phyloP scores from a whole-genome alignment of 805 yeast species.

The Lipomyces yamanashiensis region DNA sequence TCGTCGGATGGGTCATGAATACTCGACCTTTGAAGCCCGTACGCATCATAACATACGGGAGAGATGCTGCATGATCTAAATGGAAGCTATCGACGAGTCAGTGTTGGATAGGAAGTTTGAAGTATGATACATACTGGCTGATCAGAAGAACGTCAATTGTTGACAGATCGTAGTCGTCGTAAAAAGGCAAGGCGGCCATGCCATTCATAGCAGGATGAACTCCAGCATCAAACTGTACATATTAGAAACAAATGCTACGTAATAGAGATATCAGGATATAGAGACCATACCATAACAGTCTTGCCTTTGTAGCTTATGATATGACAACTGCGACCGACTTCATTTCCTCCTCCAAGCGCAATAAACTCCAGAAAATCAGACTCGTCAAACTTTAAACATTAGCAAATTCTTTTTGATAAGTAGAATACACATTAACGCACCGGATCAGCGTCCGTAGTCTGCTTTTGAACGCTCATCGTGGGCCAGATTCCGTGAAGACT shows the following conservation, averaged over 20 bases:
- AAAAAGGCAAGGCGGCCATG: conserved; percentile 87
- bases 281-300: conserved; percentile 71
- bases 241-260: not conserved
- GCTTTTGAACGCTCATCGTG: conserved; percentile 1
- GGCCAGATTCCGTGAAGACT: not conserved
- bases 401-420: not conserved
- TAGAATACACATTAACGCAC: conserved; percentile 1
- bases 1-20: conserved; percentile 98
- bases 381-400: conserved; percentile 37
- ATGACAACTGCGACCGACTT: conserved; percentile 96
- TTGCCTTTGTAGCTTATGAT: conserved; percentile 90
- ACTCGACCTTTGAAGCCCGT: conserved; percentile 94
- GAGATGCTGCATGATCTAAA: conserved; percentile 95
- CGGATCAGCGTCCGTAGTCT: conserved; percentile 15
- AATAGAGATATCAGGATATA: not conserved
- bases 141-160: conserved; percentile 84
- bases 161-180: conserved; percentile 90
- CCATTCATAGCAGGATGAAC: conserved; percentile 96
- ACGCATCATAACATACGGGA: conserved; percentile 97
- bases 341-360: conserved; percentile 97
- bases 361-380: conserved; percentile 64
- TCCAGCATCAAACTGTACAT: conserved; percentile 77
- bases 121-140: conserved; percentile 59
- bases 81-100: conserved; percentile 59
- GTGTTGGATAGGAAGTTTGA: not conserved